phyloP scores from a whole-genome alignment of 2,329 filamentous ascomycete genomes.

The Dothiorella sarmentorum region DNA sequence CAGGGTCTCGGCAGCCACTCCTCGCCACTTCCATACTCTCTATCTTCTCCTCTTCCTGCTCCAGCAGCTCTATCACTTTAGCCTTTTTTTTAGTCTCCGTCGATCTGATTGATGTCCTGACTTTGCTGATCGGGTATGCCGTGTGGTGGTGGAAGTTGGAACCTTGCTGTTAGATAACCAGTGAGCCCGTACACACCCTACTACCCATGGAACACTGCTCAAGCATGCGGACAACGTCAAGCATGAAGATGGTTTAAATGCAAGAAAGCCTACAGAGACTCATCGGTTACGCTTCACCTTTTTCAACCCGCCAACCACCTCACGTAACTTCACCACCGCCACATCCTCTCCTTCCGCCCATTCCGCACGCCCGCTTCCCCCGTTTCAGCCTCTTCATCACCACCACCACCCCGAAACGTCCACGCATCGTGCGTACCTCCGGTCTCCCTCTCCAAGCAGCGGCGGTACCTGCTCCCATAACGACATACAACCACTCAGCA shows the following conservation, averaged over 20 bases:
- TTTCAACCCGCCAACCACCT: not conserved
- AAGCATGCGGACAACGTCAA: not conserved
- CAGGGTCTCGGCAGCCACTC: no score
- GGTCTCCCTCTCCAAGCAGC: conserved; percentile 3
- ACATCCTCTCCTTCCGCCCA: not conserved
- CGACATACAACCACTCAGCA: not conserved
- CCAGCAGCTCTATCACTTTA: not conserved
- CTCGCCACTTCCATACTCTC: not conserved
- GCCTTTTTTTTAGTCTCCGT: not conserved
- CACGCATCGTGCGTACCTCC: not conserved
- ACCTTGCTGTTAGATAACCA: not conserved
- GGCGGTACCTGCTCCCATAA: conserved; percentile 1
- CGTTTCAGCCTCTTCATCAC: not conserved
- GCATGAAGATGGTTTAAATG: no score
- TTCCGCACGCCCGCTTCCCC: no score
- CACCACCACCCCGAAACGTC: conserved; percentile 1
- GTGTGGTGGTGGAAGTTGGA: not conserved
- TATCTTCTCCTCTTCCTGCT: not conserved
- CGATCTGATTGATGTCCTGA: not conserved
- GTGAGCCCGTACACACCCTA: no score
- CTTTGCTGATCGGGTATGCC: not conserved
- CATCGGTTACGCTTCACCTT: no score
- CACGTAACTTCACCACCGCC: not conserved
- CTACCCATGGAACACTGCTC: no score
- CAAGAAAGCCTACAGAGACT: not conserved